Conservation (phyloP, 306 rosid species). For the Inga leiocalycina region DNA sequence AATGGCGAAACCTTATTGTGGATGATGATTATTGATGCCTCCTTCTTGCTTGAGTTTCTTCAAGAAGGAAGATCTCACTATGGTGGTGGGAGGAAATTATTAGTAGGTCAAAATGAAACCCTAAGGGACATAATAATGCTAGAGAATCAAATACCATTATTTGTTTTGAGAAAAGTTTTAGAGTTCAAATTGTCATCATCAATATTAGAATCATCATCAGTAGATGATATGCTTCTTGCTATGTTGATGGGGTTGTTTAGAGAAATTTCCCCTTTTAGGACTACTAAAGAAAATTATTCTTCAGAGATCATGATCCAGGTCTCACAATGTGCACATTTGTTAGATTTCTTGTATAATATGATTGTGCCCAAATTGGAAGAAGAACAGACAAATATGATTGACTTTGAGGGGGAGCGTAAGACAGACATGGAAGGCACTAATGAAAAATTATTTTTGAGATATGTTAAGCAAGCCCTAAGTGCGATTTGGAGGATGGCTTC, state of each 20-base stretch:
- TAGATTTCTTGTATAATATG: constrained; percentile 72
- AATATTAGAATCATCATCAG: constrained; percentile 39
- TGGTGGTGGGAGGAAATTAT: constrained; percentile 50
- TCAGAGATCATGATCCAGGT: constrained; percentile 22
- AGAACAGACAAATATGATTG: constrained; percentile 33
- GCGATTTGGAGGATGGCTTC: constrained; percentile 53
- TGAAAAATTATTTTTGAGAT: constrained; percentile 27
- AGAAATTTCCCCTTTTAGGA: constrained; percentile 65
- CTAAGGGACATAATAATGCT: constrained; percentile 80
- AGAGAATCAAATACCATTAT: constrained; percentile 82
- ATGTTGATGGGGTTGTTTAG: constrained; percentile 61
- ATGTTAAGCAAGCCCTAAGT: constrained; percentile 26
- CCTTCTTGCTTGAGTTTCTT: constrained; percentile 76
- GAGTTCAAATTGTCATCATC: constrained; percentile 56
- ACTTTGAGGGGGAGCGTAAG: constrained; percentile 26
- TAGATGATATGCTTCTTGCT: constrained; percentile 50
- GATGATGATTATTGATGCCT: constrained; percentile 82
- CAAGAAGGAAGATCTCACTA: constrained; percentile 45
- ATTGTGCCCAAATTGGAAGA: constrained; percentile 54
- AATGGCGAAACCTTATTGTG: constrained; percentile 71
- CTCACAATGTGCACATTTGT: constrained; percentile 62
- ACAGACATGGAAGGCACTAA: constrained; percentile 13
- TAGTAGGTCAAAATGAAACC: constrained; percentile 55
- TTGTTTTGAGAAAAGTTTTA: constrained; percentile 73
- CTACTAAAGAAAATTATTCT: constrained; percentile 36